Evolutionary conservation across 257 asterid species (phyloP), one percentile per base, ranked within the genome.

Genomic region (Cinchona pubescens): DNA sequence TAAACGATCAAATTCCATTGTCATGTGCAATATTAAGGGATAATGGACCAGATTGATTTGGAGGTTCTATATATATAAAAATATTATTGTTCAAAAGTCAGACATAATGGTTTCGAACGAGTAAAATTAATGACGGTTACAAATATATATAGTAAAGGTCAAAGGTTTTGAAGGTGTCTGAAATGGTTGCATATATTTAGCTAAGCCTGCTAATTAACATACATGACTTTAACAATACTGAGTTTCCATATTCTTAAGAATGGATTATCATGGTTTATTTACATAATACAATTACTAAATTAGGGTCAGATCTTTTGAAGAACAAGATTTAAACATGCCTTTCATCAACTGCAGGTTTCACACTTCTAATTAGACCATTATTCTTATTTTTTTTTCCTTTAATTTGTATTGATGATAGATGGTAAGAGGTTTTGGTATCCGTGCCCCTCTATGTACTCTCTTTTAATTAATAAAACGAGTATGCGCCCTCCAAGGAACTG

Each of bases 91-190:
- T 64, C 43, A 29, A 65, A 79, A 53, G 80, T 75, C 83, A 70
- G 56, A 19, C 21, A 1, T 51, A 60, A 56, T 73, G 29, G 37
- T 65, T 62, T 58, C 8, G n/a, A 58, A 60, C 5, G 23, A 19
- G 35, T 21, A 7, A 71, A 38, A 34, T 11, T 32, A 10, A 3
- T 11, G 34, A n/a, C 43, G n/a, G 7, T 35, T 18, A 55, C 51
- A 34, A 13, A 21, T 35, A 34, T 37, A 6, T 5, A 8, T n/a
- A n/a, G 19, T 42, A 29, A 5, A 18, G 58, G 83, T 80, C 83
- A 80, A 80, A 64, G 67, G 58, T 55, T 75, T 80, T 29, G 64
- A 64, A 70, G 65, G 46, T 40, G 68, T 42, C 66, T 40, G 27
- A 56, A 72, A 58, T 58, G 40, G 19, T 27, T 37, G 48, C 18